phyloP scores from a whole-genome alignment of 1,284 basidiomycete species.

The Pseudozyma sp. region DNA sequence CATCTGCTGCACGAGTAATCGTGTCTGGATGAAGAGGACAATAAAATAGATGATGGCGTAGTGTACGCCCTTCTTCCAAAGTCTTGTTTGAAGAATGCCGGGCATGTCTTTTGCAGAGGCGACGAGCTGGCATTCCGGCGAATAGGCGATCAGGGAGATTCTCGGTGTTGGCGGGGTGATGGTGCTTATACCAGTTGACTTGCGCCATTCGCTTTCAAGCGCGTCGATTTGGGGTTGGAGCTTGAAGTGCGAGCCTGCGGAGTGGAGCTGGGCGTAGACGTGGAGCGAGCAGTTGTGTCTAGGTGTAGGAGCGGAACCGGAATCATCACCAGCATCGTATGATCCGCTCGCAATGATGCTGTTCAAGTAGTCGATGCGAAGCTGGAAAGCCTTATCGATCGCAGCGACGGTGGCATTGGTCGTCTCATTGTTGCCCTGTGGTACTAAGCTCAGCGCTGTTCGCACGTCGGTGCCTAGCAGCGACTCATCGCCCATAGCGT shows the following conservation, averaged over 20 bases:
- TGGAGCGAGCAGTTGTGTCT: slow-evolving; percentile 64
- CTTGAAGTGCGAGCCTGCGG: slow-evolving; percentile 40
- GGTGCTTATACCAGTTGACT: slow-evolving; percentile 60
- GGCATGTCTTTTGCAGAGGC: slow-evolving; percentile 3
- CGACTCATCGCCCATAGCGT: slow-evolving; percentile 22
- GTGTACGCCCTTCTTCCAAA: slow-evolving; percentile 59
- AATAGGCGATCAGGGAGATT: slow-evolving; percentile 58
- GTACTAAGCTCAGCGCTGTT: slow-evolving; percentile 30
- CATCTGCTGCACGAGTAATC: slow-evolving; percentile 67
- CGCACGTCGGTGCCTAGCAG: slow-evolving; percentile 31
- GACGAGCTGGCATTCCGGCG: slow-evolving; percentile 65
- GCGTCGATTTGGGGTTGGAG: slow-evolving; percentile 46
- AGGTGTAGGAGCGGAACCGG: background rate
- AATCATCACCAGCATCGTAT: slow-evolving; percentile 17
- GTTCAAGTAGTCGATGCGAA: slow-evolving; percentile 53
- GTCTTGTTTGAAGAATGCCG: slow-evolving; percentile 42
- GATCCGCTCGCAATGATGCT: slow-evolving; percentile 42
- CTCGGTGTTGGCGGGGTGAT: slow-evolving; percentile 41
- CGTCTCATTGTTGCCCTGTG: slow-evolving; percentile 22
- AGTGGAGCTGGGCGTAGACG: slow-evolving; percentile 62
- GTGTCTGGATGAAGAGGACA: slow-evolving; percentile 53
- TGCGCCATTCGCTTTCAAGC: slow-evolving; percentile 58
- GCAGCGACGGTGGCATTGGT: slow-evolving; percentile 49
- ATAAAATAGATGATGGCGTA: slow-evolving; percentile 61
- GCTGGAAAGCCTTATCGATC: slow-evolving; percentile 58